Base-by-base conservation (phyloP, 2,329 filamentous ascomycete genomes). In the Colletotrichum costaricense region DNA sequence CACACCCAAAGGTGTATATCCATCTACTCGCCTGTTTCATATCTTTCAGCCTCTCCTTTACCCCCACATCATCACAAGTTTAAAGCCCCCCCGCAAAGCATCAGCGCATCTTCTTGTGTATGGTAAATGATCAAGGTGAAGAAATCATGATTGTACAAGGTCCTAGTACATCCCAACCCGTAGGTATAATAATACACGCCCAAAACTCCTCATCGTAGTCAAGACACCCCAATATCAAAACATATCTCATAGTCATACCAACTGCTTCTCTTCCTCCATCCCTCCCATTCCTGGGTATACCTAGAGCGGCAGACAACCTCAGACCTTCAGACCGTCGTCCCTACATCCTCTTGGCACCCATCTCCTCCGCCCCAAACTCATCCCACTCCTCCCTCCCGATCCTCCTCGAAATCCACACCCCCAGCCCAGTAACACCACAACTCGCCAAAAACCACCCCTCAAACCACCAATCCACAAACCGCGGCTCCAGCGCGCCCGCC, bases 371-470 rank as follows among this genome's bases (percentile, higher is more conserved):
- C 8, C 87, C 87, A 78, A 88, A 84, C 79, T 90, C 88, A 77
- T 91, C 89, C 85, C 87, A 90, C 72, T 91, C 90, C 60, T 92
- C 90, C 3, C 80, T 81, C 57, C 78, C 78, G 2, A 94, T 84
- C 79, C 90, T 92, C 74, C 90, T 87, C 0, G 93, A 93, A 4
- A 95, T 80, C 87, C 93, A 94, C 26, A 97, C 91, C 0, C 93
- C 94, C n/a, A 89, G 79, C 1, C 88, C 91, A 1, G 94, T 97
- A 14, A 88, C 79, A 0, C 86, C 84, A 74, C 92, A 93, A 5
- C 93, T 92, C 3, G 91, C 80, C 69, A 97, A 82, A 81, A 97
- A 97, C 92, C 94, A 96, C 8, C 91, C 92, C 81, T 97, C 95
- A 77, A 97, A 97, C 95, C 95, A 97, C 35, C 90, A 87, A 78